A percentile compares a stretch with the other conserved stretches of the same genome.
These are phyloP conservation scores for Monosporascus ibericus DNA, from an alignment of 2,329 filamentous ascomycete genomes.

Conservation along the genomic window DNA sequence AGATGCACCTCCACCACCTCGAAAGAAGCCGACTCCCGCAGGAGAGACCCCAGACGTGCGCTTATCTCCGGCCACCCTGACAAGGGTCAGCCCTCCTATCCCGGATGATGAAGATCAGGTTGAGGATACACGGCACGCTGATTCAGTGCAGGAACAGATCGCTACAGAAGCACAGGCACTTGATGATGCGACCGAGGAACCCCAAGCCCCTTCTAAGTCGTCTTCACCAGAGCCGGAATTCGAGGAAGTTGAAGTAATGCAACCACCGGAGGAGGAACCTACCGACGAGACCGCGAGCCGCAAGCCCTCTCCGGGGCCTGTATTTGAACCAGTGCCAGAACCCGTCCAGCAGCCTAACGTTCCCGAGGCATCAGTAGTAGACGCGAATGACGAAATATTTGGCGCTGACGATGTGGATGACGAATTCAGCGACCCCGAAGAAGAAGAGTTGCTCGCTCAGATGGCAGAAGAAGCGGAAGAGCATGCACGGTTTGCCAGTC, in stretches of 20 bases:
- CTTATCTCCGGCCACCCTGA: conserved; percentile 15
- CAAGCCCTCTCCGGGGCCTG: conserved; percentile 8
- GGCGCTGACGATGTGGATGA: conserved; percentile 58
- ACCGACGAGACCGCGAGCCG: conserved; percentile 5
- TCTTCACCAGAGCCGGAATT: conserved; percentile 25
- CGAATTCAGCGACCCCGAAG: conserved; percentile 79
- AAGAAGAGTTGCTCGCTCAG: conserved; percentile 80
- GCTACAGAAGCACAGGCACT: conserved; percentile 5
- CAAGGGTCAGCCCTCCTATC: conserved; percentile 13
- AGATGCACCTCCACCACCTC: conserved; percentile 35
- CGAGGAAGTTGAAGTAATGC: conserved; percentile 23
- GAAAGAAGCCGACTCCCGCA: conserved; percentile 14
- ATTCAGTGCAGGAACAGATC: conserved; percentile 10
- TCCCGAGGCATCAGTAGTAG: conserved; percentile 4
- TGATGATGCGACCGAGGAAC: conserved; percentile 1
- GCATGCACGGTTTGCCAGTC: conserved; percentile 85
- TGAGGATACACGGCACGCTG: conserved; percentile 8
- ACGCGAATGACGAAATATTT: conserved; percentile 32
- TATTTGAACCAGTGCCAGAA: conserved; percentile 15
- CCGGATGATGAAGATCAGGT: conserved; percentile 5
- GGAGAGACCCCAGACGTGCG: conserved; percentile 4
- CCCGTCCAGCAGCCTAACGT: conserved; percentile 2
- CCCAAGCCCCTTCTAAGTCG: conserved; percentile 7
- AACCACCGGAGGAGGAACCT: conserved; percentile 16
- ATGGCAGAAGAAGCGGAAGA: conserved; percentile 89